These are phyloP conservation scores for Perilla frutescens DNA, from an alignment of 257 asterid species.

Conservation along the genomic window DNA sequence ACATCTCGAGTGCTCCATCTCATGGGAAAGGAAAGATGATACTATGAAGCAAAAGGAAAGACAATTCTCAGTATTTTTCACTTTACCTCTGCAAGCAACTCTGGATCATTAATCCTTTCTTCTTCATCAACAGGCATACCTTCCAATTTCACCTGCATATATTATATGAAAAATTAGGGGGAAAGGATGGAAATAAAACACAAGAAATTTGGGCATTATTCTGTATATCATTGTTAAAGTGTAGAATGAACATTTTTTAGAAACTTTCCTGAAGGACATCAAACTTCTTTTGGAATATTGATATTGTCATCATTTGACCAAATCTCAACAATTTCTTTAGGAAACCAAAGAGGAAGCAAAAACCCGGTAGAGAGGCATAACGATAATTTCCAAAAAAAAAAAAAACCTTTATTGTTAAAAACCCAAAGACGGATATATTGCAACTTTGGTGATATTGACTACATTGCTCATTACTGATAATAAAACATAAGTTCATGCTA, in stretches of 20 bases:
- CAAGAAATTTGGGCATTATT: conserved; percentile 1
- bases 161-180: conserved; percentile 10
- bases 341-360: not conserved
- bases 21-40: not conserved
- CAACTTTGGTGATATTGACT: conserved; percentile 4
- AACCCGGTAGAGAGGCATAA: not conserved
- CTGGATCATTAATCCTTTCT: conserved; percentile 78
- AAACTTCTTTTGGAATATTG: conserved; percentile 7
- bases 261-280: not conserved
- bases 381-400: conserved; percentile 13
- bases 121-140: conserved; percentile 77
- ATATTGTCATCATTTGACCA: conserved; percentile 16
- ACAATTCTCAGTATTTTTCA: conserved; percentile 19
- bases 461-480: not conserved
- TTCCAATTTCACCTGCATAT: conserved; percentile 70
- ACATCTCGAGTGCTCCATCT: conserved; percentile 7
- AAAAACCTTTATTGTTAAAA: conserved; percentile 11
- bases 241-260: not conserved
- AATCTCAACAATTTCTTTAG: conserved; percentile 6
- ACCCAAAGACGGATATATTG: not conserved
- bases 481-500: not conserved
- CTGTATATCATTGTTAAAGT: not conserved
- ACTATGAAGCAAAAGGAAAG: conserved; percentile 18
- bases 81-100: conserved; percentile 85
- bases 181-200: conserved; percentile 7